These are phyloP conservation scores for Auriscalpium microsporum DNA, from an alignment of 768 basidiomycete species.

Conservation along the genomic window DNA sequence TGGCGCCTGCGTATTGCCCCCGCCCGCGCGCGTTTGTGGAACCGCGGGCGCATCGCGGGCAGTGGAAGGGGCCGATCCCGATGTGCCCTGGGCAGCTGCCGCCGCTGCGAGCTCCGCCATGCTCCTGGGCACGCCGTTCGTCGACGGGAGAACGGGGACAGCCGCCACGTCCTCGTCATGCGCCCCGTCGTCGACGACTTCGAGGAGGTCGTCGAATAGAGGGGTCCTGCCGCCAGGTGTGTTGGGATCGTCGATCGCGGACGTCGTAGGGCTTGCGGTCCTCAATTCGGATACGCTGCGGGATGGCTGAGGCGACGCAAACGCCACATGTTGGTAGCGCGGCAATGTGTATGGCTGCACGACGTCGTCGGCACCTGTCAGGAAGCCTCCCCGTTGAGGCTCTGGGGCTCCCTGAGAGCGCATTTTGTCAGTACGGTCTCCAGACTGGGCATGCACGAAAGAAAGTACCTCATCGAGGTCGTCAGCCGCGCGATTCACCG, in stretches of 20 bases:
- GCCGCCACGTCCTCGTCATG: conserved; percentile 18
- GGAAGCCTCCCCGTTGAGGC: conserved; percentile 44
- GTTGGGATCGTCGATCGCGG: neutral
- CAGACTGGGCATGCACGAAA: too few species aligned
- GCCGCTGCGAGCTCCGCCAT: conserved; percentile 14
- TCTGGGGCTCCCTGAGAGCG: neutral
- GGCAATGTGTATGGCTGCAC: conserved; percentile 69
- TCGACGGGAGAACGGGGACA: conserved; percentile 2
- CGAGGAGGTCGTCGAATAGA: neutral
- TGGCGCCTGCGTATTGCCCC: neutral
- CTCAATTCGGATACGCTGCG: neutral
- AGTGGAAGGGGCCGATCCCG: neutral
- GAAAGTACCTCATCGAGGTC: too few species aligned
- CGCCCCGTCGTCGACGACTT: conserved; percentile 24
- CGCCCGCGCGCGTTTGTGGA: neutral
- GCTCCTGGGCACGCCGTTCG: conserved; percentile 10
- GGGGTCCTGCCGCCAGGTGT: neutral
- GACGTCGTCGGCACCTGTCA: conserved; percentile 62
- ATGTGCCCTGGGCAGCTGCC: conserved; percentile 15
- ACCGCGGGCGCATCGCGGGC: neutral
- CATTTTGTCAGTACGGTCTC: too few species aligned
- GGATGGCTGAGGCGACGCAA: conserved; percentile 9
- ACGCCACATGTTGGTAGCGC: conserved; percentile 33
- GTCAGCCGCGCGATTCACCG: too few species aligned
- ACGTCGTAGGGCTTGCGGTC: neutral